A percentile compares a stretch with the other conserved stretches of the same genome.
Evolutionary conservation across 495 filamentous ascomycete genomes (phyloP).

Genomic region (Penicillium coprophilum): DNA sequence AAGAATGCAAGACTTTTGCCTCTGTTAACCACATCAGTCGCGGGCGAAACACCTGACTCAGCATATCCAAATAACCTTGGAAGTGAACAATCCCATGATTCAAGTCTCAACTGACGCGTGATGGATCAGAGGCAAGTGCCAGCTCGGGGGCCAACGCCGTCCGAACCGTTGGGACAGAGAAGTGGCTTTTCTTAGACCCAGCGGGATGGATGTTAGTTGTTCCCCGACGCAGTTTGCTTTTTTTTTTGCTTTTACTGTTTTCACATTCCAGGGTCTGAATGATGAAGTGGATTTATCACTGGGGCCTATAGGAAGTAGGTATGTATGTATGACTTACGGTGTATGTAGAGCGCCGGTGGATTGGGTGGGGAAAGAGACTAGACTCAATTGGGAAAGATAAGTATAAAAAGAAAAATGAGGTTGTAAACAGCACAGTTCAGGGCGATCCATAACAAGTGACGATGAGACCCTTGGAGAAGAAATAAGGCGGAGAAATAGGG

Average conservation of each 20-base stretch:
- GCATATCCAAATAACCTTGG: slow-evolving; percentile 12
- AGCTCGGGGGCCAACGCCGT: slow-evolving; percentile 17
- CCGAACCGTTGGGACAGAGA: slow-evolving; percentile 9
- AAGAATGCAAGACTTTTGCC: slow-evolving; percentile 9
- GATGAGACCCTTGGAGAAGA: not conserved
- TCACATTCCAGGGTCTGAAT: slow-evolving; percentile 5
- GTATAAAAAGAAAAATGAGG: no score
- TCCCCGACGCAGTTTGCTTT: not conserved
- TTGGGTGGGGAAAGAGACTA: not conserved
- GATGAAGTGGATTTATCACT: slow-evolving; percentile 1
- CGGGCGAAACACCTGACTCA: not conserved
- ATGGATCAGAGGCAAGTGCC: slow-evolving; percentile 35
- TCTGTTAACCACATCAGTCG: slow-evolving; percentile 16
- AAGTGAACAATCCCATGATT: slow-evolving; percentile 15
- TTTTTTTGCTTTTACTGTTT: not conserved
- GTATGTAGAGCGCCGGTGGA: not conserved
- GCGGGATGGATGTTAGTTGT: not conserved
- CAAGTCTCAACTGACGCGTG: slow-evolving; percentile 34
- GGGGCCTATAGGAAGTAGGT: not conserved
- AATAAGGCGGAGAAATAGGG: slow-evolving; percentile 7
- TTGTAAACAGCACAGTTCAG: not conserved
- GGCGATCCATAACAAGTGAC: not conserved
- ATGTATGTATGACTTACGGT: not conserved
- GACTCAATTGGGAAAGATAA: not conserved
- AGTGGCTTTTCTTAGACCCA: not conserved